phyloP scores from a whole-genome alignment of 805 yeast species.

The Brettanomyces sp. region DNA sequence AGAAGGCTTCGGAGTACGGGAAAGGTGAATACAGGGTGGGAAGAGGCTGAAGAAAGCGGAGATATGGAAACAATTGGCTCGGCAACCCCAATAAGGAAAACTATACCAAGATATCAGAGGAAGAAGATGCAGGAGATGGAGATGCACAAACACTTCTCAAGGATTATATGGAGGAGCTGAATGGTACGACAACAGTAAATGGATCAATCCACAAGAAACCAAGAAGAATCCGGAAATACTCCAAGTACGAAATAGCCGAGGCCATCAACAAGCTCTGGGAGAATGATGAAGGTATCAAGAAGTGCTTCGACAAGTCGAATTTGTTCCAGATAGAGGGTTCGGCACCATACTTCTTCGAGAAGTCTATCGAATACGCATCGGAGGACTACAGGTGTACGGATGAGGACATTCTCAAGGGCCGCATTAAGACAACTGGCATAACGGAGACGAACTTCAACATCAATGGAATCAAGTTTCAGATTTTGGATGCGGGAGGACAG shows the following conservation, averaged over 20 bases:
- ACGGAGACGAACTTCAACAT: slow-evolving; percentile 76
- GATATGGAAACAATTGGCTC: slow-evolving; percentile 4
- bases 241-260: slow-evolving; percentile 51
- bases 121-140: not conserved
- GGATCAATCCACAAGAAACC: not conserved
- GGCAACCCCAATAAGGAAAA: slow-evolving; percentile 6
- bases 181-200: slow-evolving; percentile 4
- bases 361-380: slow-evolving; percentile 55
- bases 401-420: slow-evolving; percentile 77
- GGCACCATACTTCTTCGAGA: slow-evolving; percentile 72
- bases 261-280: slow-evolving; percentile 68
- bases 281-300: slow-evolving; percentile 55
- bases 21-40: slow-evolving; percentile 28
- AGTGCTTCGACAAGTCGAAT: slow-evolving; percentile 51
- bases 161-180: slow-evolving; percentile 11
- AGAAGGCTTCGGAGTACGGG: slow-evolving; percentile 52
- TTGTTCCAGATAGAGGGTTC: slow-evolving; percentile 81
- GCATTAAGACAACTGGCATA: slow-evolving; percentile 94
- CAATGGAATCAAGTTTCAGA: slow-evolving; percentile 54
- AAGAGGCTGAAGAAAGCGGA: slow-evolving; percentile 8
- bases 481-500: slow-evolving; percentile 96
- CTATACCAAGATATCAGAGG: slow-evolving; percentile 9
- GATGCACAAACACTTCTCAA: slow-evolving; percentile 2
- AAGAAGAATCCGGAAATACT: slow-evolving; percentile 1
- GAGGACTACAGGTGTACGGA: slow-evolving; percentile 63